A percentile compares a stretch with the other conserved stretches of the same genome.
These are phyloP conservation scores for Neonectria sp. DNA, from an alignment of 2,329 filamentous ascomycete genomes.

Conservation along the genomic window DNA sequence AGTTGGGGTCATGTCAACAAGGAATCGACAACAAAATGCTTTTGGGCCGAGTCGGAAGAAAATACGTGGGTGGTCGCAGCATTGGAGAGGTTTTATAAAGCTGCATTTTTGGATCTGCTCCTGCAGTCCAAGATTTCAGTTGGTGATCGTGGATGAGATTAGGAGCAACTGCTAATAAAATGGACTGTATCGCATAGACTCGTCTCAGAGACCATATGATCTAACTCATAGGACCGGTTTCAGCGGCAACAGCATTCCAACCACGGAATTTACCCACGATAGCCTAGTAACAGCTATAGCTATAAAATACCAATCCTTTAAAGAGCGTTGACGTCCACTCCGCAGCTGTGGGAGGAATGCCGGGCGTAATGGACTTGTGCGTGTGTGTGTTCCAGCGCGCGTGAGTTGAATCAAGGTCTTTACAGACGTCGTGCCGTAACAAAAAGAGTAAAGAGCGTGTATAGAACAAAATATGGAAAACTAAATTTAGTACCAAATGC, in stretches of 20 bases:
- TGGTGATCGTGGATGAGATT: too few relatives aligned
- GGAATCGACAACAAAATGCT: too few relatives aligned
- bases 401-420: not conserved
- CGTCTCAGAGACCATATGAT: not conserved
- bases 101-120: too few relatives aligned
- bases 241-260: not conserved
- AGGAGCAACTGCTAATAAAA: too few relatives aligned
- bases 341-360: not conserved
- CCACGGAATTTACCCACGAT: too few relatives aligned
- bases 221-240: not conserved
- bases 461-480: not conserved
- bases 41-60: too few relatives aligned
- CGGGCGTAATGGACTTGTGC: not conserved
- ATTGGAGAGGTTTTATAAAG: too few relatives aligned
- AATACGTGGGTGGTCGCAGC: too few relatives aligned
- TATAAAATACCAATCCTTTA: not conserved
- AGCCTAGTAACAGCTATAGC: not conserved
- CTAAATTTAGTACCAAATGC: not conserved
- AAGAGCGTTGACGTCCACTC: not conserved
- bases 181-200: too few relatives aligned
- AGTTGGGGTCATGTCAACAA: too few relatives aligned
- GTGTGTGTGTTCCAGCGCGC: not conserved
- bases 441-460: not conserved
- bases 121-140: too few relatives aligned
- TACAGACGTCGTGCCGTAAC: not conserved